Conservation (phyloP, 352 stramenopile genomes). For the Proteromonas lacertae region DNA sequence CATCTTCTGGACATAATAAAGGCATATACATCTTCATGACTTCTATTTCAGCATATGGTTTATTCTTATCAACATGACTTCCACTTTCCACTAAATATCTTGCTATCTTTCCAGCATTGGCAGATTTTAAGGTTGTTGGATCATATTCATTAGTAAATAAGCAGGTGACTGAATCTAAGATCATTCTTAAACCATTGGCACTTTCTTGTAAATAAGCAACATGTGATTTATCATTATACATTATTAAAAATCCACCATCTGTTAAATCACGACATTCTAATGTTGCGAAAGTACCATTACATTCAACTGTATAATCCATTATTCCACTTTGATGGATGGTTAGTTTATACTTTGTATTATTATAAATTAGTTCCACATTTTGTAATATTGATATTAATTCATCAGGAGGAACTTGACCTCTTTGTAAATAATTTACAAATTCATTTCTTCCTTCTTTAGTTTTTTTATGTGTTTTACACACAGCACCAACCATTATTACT, state of each 20-base stretch:
- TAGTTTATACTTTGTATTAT: constrained; percentile 86
- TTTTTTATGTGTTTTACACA: constrained; percentile 32
- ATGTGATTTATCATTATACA: constrained; percentile 73
- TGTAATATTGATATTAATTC: constrained; percentile 19
- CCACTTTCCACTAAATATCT: constrained; percentile 89
- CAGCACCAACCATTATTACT: constrained; percentile 44
- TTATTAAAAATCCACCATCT: constrained; percentile 86
- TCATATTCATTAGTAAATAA: constrained; percentile 98
- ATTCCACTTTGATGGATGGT: constrained; percentile 5
- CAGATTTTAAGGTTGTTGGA: constrained; percentile 73
- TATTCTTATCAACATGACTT: constrained; percentile 31
- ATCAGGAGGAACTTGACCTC: constrained; percentile 50
- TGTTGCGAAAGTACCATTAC: constrained; percentile 9
- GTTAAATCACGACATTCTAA: constrained; percentile 73
- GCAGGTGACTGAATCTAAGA: constrained; percentile 63
- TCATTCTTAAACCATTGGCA: constrained; percentile 23
- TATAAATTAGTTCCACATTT: constrained; percentile 83
- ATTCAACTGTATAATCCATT: constrained; percentile 5
- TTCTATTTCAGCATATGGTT: constrained; percentile 50
- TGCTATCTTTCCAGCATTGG: constrained; percentile 92
- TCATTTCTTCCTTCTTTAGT: constrained; percentile 29
- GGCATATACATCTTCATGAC: constrained; percentile 99
- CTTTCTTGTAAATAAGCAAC: constrained; percentile 53
- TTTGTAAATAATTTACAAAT: constrained; percentile 19
- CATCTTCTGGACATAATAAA: constrained; percentile 71